These are phyloP conservation scores for Tilletia caries DNA, from an alignment of 1,284 basidiomycete species.

Conservation along the genomic window DNA sequence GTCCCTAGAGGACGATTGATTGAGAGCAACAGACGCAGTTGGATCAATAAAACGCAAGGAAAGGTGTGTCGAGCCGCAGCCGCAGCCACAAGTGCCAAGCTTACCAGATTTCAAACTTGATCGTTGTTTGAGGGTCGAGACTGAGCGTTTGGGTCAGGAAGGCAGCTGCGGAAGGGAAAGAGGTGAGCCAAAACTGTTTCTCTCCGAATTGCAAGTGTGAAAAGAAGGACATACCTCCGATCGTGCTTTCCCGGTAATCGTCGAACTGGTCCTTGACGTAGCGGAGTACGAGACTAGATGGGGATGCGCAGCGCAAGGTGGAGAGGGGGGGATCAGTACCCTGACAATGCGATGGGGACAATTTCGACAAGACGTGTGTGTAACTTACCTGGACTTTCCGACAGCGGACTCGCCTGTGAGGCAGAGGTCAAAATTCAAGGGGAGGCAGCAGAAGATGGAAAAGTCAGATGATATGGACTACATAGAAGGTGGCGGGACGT, in stretches of 20 bases:
- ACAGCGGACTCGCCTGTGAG: conserved; percentile 80
- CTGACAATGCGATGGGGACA: neutral
- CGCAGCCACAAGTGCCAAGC: neutral
- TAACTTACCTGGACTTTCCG: conserved; percentile 72
- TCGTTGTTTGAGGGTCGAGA: conserved; percentile 79
- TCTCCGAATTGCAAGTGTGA: neutral
- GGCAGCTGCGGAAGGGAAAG: conserved; percentile 59
- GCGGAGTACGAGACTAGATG: conserved; percentile 72
- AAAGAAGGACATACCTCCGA: conserved; percentile 34
- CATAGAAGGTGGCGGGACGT: neutral
- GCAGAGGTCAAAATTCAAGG: neutral
- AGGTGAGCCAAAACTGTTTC: no score
- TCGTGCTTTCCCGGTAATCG: conserved; percentile 74
- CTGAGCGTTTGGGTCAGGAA: conserved; percentile 94
- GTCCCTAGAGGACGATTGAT: conserved; percentile 23
- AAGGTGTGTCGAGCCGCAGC: neutral
- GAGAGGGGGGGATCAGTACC: no score
- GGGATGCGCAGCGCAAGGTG: no score
- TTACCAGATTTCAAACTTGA: conserved; percentile 98
- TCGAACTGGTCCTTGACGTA: conserved; percentile 98
- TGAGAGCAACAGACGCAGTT: neutral
- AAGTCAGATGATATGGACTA: neutral
- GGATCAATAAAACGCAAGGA: neutral
- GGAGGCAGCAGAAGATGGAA: neutral
- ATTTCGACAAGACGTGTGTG: neutral